These are phyloP conservation scores for Amphibolis antarctica DNA, from an alignment of 106 monocot genomes.

Conservation along the genomic window DNA sequence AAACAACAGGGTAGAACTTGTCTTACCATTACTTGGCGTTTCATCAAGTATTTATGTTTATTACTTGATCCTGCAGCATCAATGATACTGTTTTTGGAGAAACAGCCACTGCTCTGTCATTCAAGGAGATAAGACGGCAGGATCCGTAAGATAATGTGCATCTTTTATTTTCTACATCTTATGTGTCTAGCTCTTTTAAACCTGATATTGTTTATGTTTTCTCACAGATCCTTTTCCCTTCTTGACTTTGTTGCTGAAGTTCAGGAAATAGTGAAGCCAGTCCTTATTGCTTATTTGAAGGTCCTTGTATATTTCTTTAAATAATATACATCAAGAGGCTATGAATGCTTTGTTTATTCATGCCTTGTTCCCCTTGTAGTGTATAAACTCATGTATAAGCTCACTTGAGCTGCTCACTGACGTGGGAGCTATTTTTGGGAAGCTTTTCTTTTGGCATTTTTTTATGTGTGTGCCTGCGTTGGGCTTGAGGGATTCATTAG, in stretches of 20 bases:
- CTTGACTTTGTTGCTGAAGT: conserved; percentile 93
- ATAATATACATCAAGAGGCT: background rate
- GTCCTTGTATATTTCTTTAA: conserved; percentile 11
- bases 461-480: too few relatives aligned
- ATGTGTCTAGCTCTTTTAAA: background rate
- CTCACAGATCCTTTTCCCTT: conserved; percentile 68
- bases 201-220: background rate
- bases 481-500: too few relatives aligned
- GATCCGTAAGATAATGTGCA: conserved; percentile 64
- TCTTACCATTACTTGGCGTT: too few relatives aligned
- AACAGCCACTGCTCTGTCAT: conserved; percentile 70
- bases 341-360: too few relatives aligned
- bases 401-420: too few relatives aligned
- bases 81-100: conserved; percentile 95
- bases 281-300: conserved; percentile 76
- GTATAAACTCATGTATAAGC: too few relatives aligned
- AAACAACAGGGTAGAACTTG: too few relatives aligned
- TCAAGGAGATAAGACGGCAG: conserved; percentile 85
- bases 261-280: conserved; percentile 88
- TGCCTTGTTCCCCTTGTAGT: too few relatives aligned
- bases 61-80: conserved; percentile 42
- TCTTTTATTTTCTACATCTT: background rate
- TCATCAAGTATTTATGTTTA: background rate
- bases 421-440: too few relatives aligned
- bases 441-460: too few relatives aligned